Evolutionary conservation across 306 rosid species (phyloP).

Genomic region (Purshia tridentata): DNA sequence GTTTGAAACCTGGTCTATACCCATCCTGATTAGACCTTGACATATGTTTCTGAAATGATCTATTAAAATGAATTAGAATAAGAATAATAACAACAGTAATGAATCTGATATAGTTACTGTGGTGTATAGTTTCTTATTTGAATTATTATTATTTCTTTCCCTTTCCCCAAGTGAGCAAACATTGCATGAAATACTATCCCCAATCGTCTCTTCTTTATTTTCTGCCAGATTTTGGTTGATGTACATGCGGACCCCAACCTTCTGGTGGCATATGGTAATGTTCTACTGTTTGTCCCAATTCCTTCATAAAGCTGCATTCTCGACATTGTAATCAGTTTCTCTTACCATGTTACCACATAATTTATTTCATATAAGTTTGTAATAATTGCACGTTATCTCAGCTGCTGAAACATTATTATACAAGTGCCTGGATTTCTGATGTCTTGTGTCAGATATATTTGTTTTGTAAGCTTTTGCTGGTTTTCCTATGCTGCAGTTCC

Average conservation of each 20-base stretch:
- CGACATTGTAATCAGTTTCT: not conserved
- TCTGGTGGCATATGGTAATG: constrained; percentile 84
- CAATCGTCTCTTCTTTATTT: constrained; percentile 14
- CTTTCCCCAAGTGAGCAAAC: not conserved
- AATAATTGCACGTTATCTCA: too few species aligned
- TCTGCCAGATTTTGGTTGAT: constrained; percentile 76
- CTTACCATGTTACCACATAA: too few species aligned
- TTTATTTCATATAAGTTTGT: not conserved
- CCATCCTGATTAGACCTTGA: not conserved
- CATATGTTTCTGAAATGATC: not conserved
- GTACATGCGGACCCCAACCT: constrained; percentile 78
- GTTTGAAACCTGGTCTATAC: constrained; percentile 29
- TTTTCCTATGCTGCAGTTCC: constrained; percentile 56
- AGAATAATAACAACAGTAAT: not conserved
- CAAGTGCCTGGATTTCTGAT: constrained; percentile 18
- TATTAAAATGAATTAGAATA: not conserved
- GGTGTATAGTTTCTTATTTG: not conserved
- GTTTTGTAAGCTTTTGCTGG: constrained; percentile 13
- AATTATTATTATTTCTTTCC: not conserved
- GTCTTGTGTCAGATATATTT: constrained; percentile 17
- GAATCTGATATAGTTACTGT: not conserved
- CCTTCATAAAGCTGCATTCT: constrained; percentile 14
- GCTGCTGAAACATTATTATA: constrained; percentile 10
- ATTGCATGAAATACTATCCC: constrained; percentile 14
- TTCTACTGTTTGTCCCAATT: constrained; percentile 14